Conservation (phyloP, 768 basidiomycete species). For the Auricularia heimuer region DNA sequence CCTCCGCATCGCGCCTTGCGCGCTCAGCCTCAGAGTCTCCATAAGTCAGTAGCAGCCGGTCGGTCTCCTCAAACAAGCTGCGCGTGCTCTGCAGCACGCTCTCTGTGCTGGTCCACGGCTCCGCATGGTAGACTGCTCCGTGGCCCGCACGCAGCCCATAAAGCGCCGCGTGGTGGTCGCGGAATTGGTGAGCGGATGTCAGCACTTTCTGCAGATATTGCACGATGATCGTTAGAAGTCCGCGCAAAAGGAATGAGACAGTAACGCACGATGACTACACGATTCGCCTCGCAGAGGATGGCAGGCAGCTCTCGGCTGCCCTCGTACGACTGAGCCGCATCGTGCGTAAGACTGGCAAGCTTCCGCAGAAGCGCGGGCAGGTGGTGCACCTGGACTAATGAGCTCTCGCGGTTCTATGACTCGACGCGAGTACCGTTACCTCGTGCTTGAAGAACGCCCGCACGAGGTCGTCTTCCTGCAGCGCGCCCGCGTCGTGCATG, state of each 20-base stretch:
- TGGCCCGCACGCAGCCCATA: conserved; percentile 73
- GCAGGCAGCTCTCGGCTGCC: conserved; percentile 34
- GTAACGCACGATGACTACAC: conserved; percentile 51
- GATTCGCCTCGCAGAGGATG: conserved; percentile 57
- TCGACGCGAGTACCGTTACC: conserved; percentile 11
- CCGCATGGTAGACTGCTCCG: conserved; percentile 7
- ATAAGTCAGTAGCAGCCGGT: neutral
- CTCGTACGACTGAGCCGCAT: conserved; percentile 28
- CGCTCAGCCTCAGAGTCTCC: conserved; percentile 13
- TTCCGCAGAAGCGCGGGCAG: conserved; percentile 60
- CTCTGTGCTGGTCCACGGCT: conserved; percentile 77
- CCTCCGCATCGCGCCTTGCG: conserved; percentile 26
- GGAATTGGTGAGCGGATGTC: conserved; percentile 63
- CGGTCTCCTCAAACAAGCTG: conserved; percentile 57
- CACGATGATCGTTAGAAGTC: neutral
- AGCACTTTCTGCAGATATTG: conserved; percentile 46
- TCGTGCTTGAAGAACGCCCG: conserved; percentile 74
- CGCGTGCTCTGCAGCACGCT: conserved; percentile 57
- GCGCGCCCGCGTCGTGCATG: conserved; percentile 50
- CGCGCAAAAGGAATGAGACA: too few species aligned
- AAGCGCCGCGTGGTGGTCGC: conserved; percentile 56
- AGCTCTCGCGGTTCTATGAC: neutral
- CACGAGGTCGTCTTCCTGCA: conserved; percentile 61
- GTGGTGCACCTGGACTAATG: conserved; percentile 34
- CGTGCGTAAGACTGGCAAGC: conserved; percentile 39